Percentiles rank a stretch among this genome's conserved stretches.
Evolutionary conservation across 2,329 filamentous ascomycete genomes (phyloP).

Genomic region (Colletotrichum graminicola): DNA sequence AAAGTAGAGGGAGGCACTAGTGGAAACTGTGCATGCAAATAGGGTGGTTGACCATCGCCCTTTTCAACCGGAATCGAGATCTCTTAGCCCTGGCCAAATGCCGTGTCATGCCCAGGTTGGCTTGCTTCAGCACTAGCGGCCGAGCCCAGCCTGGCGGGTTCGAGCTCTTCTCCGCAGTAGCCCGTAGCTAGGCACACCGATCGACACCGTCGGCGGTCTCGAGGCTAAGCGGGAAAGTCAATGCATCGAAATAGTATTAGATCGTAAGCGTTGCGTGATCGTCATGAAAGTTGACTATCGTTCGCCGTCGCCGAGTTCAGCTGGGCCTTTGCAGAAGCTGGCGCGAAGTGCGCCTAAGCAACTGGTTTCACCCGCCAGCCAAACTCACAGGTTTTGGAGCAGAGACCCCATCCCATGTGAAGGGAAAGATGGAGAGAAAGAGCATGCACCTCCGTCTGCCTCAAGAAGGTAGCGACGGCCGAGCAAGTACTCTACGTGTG

Average conservation of each 20-base stretch:
- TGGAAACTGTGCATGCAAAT: constrained; percentile 7
- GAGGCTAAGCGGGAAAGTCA: background rate
- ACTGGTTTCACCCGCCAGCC: background rate
- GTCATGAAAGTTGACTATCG: constrained; percentile 1
- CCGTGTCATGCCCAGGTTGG: background rate
- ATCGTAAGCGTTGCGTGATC: background rate
- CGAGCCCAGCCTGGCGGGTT: constrained; percentile 32
- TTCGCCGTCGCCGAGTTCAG: constrained; percentile 16
- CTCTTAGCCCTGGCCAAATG: background rate
- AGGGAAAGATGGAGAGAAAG: background rate
- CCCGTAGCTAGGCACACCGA: background rate
- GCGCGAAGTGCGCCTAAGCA: background rate
- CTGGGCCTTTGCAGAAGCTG: background rate
- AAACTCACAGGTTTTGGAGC: background rate
- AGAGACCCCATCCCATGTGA: background rate
- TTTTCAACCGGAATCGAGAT: constrained; percentile 30
- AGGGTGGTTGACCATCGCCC: constrained; percentile 16
- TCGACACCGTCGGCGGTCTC: background rate
- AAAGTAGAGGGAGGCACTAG: background rate
- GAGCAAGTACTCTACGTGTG: background rate
- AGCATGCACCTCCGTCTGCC: background rate
- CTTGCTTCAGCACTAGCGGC: constrained; percentile 17
- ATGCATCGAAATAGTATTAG: background rate
- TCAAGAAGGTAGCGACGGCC: background rate
- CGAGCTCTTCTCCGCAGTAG: constrained; percentile 15